These are phyloP conservation scores for Chaetomiaceae sp. DNA, from an alignment of 2,329 filamentous ascomycete genomes.

Conservation along the genomic window DNA sequence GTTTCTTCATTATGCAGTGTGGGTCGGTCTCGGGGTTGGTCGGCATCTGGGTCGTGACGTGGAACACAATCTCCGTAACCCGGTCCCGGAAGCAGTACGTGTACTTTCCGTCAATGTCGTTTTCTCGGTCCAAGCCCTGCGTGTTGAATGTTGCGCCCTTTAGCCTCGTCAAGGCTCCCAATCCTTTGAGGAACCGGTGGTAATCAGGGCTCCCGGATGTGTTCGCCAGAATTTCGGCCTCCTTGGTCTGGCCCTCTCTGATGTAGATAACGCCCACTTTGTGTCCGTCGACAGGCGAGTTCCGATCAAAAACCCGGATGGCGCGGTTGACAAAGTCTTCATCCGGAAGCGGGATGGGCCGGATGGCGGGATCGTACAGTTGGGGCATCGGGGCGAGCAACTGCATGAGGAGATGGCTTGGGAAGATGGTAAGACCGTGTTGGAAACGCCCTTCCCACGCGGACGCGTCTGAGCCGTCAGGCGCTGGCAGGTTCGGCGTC, in stretches of 20 bases:
- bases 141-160: conserved; percentile 86
- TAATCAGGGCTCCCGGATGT: conserved; percentile 83
- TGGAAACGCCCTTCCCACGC: conserved; percentile 46
- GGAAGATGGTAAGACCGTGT: conserved; percentile 59
- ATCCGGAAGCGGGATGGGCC: conserved; percentile 70
- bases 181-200: conserved; percentile 71
- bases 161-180: conserved; percentile 77
- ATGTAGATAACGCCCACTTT: conserved; percentile 95
- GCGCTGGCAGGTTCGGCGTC: conserved; percentile 18
- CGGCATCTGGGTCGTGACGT: conserved; percentile 96
- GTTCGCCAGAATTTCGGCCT: conserved; percentile 82
- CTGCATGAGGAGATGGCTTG: conserved; percentile 68
- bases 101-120: conserved; percentile 77
- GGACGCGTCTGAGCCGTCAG: conserved; percentile 39
- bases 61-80: conserved; percentile 92
- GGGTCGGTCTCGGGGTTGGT: conserved; percentile 74
- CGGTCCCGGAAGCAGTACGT: conserved; percentile 93
- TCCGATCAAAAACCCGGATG: conserved; percentile 78
- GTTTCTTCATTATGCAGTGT: conserved; percentile 78
- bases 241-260: conserved; percentile 75
- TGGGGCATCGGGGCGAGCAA: conserved; percentile 60
- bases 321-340: conserved; percentile 67
- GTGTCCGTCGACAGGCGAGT: conserved; percentile 86
- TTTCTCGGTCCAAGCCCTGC: conserved; percentile 76
- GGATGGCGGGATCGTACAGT: conserved; percentile 49